Conservation (phyloP, 192 early-diverging fungal genomes). For the Tieghemiomyces parasiticus region DNA sequence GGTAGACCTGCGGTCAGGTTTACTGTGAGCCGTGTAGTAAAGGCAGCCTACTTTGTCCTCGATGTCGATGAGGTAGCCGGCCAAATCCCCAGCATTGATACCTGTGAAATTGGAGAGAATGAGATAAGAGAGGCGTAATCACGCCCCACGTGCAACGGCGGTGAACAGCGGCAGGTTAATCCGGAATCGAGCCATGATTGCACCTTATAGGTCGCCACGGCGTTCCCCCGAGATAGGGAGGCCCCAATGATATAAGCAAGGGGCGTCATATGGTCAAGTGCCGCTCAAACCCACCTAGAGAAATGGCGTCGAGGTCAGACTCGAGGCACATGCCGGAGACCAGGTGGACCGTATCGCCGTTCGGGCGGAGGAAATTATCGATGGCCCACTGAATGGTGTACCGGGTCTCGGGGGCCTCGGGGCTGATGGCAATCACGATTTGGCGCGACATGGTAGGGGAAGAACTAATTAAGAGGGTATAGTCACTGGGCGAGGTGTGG, state of each 20-base stretch:
- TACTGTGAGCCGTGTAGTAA: no score
- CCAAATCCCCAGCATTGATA: background rate
- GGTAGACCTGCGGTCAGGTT: no score
- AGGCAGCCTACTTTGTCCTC: no score
- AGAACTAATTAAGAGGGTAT: no score
- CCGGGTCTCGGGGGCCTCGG: slow-evolving; percentile 18
- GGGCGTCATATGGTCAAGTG: no score
- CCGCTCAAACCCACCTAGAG: slow-evolving; percentile 13
- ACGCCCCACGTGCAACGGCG: no score
- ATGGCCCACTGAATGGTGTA: slow-evolving; percentile 24
- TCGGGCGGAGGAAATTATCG: slow-evolving; percentile 18
- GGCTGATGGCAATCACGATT: slow-evolving; percentile 24
- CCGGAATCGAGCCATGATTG: no score
- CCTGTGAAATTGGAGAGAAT: slow-evolving; percentile 8
- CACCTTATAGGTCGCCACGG: no score
- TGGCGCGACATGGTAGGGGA: background rate
- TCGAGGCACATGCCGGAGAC: slow-evolving; percentile 16
- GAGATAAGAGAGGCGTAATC: background rate
- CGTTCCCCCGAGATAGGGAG: no score
- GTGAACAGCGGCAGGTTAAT: no score
- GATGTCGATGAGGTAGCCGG: slow-evolving; percentile 7
- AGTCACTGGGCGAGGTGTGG: no score
- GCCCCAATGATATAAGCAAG: no score
- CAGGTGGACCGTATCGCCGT: slow-evolving; percentile 17
- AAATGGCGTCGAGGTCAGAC: slow-evolving; percentile 16